These are phyloP conservation scores for Mesembryanthemum crystallinum DNA, from an alignment of 148 eudicot species.

Conservation along the genomic window DNA sequence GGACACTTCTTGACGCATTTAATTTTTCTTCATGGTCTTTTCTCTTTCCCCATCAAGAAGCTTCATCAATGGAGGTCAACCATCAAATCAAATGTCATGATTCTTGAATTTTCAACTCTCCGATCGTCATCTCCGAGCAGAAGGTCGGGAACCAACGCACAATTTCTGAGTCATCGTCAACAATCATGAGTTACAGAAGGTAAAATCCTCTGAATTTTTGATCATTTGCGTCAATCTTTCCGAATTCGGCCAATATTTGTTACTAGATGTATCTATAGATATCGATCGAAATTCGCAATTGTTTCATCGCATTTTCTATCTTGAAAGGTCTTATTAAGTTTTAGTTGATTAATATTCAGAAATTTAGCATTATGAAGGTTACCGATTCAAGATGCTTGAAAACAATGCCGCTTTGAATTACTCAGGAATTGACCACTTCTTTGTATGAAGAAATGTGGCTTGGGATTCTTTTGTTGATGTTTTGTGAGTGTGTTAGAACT, in stretches of 20 bases:
- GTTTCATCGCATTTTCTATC: neutral
- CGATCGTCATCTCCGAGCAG: neutral
- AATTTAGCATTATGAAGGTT: neutral
- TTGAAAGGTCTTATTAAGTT: neutral
- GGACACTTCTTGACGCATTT: neutral
- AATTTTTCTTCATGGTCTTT: neutral
- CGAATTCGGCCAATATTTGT: neutral
- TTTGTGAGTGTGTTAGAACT: no score
- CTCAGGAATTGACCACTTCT: neutral
- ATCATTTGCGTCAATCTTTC: neutral
- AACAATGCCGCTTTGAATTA: neutral
- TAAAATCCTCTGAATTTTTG: neutral
- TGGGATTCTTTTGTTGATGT: neutral
- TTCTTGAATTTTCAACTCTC: neutral
- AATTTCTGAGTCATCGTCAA: neutral
- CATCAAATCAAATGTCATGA: neutral
- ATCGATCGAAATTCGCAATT: neutral
- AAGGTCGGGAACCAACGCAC: neutral
- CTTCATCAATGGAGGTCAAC: conserved; percentile 20
- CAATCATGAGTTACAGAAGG: conserved; percentile 29
- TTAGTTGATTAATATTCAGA: neutral
- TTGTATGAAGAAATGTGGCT: neutral
- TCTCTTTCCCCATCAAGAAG: neutral
- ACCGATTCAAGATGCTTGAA: neutral
- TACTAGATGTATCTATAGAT: neutral